Evolutionary conservation across 129 eudicot genomes (phyloP).

Genomic region (Saposhnikovia divaricata): DNA sequence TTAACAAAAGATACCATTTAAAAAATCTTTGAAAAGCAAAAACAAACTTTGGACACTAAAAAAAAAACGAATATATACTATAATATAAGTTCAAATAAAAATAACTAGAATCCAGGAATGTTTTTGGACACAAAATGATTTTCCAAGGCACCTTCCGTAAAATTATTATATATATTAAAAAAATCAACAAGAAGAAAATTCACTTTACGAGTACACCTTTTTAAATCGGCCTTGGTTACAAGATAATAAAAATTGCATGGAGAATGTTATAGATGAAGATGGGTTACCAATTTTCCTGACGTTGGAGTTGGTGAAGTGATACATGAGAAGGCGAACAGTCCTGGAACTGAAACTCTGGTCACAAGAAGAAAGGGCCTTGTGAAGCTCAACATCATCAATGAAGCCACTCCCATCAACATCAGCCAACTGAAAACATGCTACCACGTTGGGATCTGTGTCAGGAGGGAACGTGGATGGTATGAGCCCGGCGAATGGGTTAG

Average conservation of each 20-base stretch:
- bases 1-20: background rate
- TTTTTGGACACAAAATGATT: too few relatives aligned
- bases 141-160: too few relatives aligned
- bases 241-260: too few relatives aligned
- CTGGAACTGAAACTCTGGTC: constrained; percentile 74
- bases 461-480: constrained; percentile 85
- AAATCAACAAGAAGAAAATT: too few relatives aligned
- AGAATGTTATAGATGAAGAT: too few relatives aligned
- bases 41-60: background rate
- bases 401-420: constrained; percentile 85
- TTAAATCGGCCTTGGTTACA: too few relatives aligned
- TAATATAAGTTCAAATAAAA: too few relatives aligned
- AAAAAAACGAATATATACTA: background rate
- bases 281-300: constrained; percentile 50
- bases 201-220: too few relatives aligned
- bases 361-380: constrained; percentile 56
- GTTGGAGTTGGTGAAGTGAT: constrained; percentile 65
- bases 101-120: too few relatives aligned
- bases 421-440: constrained; percentile 74
- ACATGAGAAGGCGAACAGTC: constrained; percentile 89
- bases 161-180: too few relatives aligned
- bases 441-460: constrained; percentile 81
- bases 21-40: background rate
- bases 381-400: constrained; percentile 83
- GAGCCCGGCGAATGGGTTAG: constrained; percentile 58